A percentile compares a stretch with the other conserved stretches of the same genome.
These are phyloP conservation scores for Peronospora belbahrii DNA, from an alignment of 352 stramenopile genomes.

Conservation along the genomic window DNA sequence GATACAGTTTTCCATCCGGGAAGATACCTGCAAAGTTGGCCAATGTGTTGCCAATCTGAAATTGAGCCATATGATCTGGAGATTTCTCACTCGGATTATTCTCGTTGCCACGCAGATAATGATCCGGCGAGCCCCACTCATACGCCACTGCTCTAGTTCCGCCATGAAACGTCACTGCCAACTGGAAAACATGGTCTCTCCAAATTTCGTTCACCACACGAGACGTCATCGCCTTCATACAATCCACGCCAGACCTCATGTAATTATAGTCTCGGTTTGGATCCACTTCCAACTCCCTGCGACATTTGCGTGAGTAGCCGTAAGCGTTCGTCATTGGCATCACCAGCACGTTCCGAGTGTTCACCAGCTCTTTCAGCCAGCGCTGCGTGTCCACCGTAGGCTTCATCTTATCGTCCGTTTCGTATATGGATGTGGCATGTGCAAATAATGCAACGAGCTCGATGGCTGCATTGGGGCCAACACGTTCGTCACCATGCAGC, in stretches of 20 bases:
- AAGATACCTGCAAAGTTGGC: conserved; percentile 69
- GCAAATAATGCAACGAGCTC: conserved; percentile 86
- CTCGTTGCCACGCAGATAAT: conserved; percentile 53
- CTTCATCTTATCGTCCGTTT: conserved; percentile 12
- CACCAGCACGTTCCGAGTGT: conserved; percentile 74
- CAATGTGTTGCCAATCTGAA: conserved; percentile 50
- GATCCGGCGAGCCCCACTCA: conserved; percentile 94
- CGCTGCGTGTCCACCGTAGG: conserved; percentile 43
- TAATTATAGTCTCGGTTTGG: conserved; percentile 99
- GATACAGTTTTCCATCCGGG: conserved; percentile 61
- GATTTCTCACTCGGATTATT: conserved; percentile 58
- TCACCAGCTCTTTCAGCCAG: conserved; percentile 77
- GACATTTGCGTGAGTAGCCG: conserved; percentile 82
- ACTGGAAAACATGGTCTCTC: conserved; percentile 94
- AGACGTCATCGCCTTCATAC: conserved; percentile 94
- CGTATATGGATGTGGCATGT: conserved; percentile 43
- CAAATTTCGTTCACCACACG: conserved; percentile 96
- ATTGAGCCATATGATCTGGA: conserved; percentile 69
- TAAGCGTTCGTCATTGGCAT: conserved; percentile 93
- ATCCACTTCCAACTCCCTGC: conserved; percentile 87
- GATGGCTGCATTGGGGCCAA: conserved; percentile 88
- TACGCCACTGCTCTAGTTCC: conserved; percentile 96
- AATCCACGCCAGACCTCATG: conserved; percentile 74
- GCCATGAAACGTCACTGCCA: conserved; percentile 96
- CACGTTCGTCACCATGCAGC: conserved; percentile 94